Conservation (phyloP, 352 stramenopile species). For the Lagenidium giganteum region DNA sequence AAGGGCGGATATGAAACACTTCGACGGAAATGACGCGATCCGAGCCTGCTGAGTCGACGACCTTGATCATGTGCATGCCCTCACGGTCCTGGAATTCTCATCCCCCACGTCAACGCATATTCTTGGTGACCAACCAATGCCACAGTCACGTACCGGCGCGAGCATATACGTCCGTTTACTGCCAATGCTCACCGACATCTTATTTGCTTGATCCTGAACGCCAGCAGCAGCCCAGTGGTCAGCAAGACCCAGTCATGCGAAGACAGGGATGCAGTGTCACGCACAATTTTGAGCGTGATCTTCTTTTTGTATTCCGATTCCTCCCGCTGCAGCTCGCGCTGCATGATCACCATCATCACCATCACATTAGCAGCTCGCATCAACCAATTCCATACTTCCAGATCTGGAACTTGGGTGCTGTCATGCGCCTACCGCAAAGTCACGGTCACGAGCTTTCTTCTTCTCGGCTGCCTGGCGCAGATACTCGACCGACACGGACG, state of each 20-base stretch:
- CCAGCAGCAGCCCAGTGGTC: neutral
- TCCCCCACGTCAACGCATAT: no score
- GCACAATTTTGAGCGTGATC: slow-evolving; percentile 64
- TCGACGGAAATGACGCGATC: slow-evolving; percentile 63
- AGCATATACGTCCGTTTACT: slow-evolving; percentile 40
- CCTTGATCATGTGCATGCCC: slow-evolving; percentile 61
- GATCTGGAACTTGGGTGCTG: neutral
- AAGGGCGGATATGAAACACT: slow-evolving; percentile 66
- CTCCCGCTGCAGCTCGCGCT: slow-evolving; percentile 55
- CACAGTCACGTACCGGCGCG: slow-evolving; percentile 40
- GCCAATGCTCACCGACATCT: slow-evolving; percentile 40
- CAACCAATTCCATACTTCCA: no score
- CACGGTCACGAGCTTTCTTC: slow-evolving; percentile 56
- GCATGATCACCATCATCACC: neutral
- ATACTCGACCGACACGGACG: slow-evolving; percentile 54
- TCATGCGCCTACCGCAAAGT: slow-evolving; percentile 47
- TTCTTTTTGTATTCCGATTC: slow-evolving; percentile 69
- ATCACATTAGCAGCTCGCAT: no score
- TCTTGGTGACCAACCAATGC: no score
- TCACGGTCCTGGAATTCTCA: slow-evolving; percentile 41
- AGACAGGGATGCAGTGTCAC: neutral
- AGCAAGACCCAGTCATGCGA: neutral
- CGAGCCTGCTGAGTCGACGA: slow-evolving; percentile 27
- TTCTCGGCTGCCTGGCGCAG: slow-evolving; percentile 51
- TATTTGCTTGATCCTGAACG: slow-evolving; percentile 66